Conservation (phyloP, 2,329 filamentous ascomycete species). For the Colletotrichum camelliae region DNA sequence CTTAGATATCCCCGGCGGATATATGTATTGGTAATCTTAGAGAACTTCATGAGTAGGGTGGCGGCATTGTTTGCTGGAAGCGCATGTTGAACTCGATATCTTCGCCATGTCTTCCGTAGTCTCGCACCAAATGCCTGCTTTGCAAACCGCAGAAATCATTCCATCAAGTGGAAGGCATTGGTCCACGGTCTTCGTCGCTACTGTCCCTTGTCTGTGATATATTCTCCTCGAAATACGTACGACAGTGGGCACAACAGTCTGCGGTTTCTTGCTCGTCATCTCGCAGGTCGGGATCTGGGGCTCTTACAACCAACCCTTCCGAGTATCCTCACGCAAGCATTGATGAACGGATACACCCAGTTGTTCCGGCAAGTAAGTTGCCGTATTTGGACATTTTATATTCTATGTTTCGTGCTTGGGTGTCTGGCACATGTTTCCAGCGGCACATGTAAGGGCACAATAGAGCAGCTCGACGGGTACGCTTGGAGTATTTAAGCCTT, state of each 20-base stretch:
- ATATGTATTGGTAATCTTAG: not conserved
- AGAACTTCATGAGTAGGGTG: fast-evolving
- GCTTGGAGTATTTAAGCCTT: fast-evolving
- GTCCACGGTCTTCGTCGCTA: fast-evolving
- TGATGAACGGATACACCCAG: no score
- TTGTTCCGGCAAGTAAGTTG: no score
- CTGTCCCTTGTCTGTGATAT: not conserved
- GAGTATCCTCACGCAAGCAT: no score
- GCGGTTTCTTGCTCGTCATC: not conserved
- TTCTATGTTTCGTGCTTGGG: no score
- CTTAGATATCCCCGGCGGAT: not conserved
- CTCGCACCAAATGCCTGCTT: not conserved
- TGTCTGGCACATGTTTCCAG: no score
- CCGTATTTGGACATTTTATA: no score
- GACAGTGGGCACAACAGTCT: not conserved
- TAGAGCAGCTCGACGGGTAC: not conserved
- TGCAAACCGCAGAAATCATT: fast-evolving
- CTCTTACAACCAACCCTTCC: fast-evolving
- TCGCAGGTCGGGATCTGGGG: not conserved
- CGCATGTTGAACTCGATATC: not conserved
- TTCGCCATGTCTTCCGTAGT: fast-evolving
- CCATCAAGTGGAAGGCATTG: fast-evolving
- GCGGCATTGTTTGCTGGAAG: not conserved
- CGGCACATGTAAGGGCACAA: not conserved
- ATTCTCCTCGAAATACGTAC: not conserved